Conservation (phyloP, 1,284 basidiomycete genomes). For the Trichosporon sp. region DNA sequence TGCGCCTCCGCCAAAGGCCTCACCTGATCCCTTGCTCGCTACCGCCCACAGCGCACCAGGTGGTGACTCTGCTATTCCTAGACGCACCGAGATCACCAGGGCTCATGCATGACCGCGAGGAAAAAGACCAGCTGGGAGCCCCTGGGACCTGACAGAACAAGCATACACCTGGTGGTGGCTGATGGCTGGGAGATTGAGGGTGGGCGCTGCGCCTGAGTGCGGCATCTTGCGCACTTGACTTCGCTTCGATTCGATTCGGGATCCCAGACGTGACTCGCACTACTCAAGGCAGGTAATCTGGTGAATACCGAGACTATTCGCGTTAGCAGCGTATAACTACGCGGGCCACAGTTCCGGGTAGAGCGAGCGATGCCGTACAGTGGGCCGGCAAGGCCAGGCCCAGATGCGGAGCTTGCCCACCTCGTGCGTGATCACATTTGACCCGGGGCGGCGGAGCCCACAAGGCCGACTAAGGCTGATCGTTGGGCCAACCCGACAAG, state of each 20-base stretch:
- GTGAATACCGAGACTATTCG: background rate
- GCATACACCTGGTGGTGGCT: background rate
- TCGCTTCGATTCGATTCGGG: background rate
- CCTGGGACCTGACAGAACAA: background rate
- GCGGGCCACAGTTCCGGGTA: background rate
- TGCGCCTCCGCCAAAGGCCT: background rate
- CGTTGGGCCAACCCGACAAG: background rate
- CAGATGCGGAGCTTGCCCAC: background rate
- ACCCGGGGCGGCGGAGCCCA: background rate
- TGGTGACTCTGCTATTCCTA: background rate
- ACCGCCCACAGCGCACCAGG: too few relatives aligned
- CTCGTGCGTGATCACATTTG: background rate
- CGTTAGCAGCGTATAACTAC: background rate
- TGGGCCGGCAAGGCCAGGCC: background rate
- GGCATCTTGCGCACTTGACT: background rate
- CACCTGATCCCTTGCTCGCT: too few relatives aligned
- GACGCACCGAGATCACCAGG: background rate
- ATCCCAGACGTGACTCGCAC: background rate
- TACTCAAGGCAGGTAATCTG: background rate
- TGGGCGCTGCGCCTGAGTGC: background rate
- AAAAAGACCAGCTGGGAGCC: background rate
- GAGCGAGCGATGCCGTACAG: background rate
- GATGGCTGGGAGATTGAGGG: too few relatives aligned
- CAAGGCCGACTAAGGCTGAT: background rate
- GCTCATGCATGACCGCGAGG: background rate